These are phyloP conservation scores for Pilatotrama ljubarskyi DNA, from an alignment of 768 basidiomycete species.

Conservation along the genomic window DNA sequence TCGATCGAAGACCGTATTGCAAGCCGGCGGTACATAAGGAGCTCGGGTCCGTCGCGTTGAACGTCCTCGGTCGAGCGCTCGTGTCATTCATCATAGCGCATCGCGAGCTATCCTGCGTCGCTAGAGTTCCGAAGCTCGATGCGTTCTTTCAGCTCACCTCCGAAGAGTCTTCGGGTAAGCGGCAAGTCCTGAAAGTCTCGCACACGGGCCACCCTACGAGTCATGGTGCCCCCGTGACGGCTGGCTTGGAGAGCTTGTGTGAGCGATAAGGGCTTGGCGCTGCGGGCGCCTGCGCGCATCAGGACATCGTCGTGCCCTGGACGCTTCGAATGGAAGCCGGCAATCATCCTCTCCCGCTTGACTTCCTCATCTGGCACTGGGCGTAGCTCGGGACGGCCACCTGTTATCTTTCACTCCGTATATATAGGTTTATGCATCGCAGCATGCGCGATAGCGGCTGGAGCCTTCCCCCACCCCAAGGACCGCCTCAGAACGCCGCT, in stretches of 20 bases:
- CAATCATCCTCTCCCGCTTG: background rate
- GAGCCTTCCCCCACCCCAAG: background rate
- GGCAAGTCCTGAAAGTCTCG: background rate
- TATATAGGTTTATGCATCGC: background rate
- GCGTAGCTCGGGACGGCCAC: conserved; percentile 1
- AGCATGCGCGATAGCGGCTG: background rate
- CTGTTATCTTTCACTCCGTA: background rate
- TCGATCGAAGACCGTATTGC: too few relatives aligned
- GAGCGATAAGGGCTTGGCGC: conserved; percentile 3
- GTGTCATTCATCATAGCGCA: too few relatives aligned
- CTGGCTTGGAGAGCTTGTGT: background rate
- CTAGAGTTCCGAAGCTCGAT: too few relatives aligned
- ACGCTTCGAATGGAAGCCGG: background rate
- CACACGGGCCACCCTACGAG: background rate
- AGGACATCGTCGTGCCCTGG: background rate
- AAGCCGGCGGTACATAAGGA: too few relatives aligned
- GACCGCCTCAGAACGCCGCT: background rate
- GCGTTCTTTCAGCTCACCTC: too few relatives aligned
- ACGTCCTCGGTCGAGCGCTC: too few relatives aligned
- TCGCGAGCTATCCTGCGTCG: too few relatives aligned
- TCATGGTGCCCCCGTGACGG: background rate
- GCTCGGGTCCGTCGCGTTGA: too few relatives aligned
- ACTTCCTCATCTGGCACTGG: background rate
- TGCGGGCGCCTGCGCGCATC: background rate
- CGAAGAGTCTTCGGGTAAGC: too few relatives aligned